Evolutionary conservation across 176 grass and related monocot species (phyloP), one percentile per base, ranked within the genome.

Genomic region (Leersia perrieri): DNA sequence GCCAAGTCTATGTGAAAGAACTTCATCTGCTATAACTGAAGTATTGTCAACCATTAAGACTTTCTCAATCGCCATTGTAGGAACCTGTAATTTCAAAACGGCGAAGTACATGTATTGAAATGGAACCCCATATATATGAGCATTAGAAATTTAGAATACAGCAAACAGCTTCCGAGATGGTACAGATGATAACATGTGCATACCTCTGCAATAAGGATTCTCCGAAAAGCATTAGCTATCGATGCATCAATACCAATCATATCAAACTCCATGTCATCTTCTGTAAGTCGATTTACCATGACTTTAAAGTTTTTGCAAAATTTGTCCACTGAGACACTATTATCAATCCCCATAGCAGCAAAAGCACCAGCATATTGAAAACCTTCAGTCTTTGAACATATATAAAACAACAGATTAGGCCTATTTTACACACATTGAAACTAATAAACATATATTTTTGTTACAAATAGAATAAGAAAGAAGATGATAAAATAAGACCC

Each of bases 221-320:
- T 88, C 22, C 92, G 72, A 60, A 98, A 93, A 74, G 95, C 90
- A 89, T 98, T 98, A 68, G 81, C 92, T 69, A 98, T 84, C 1
- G 92, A 92, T 69, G 86, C 92, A 93, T 98, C 92, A 83, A 93
- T 63, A 66, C 92, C 92, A 86, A 98, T 89, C 86, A 98, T 95
- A 90, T 98, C 92, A 79, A 98, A 98, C 75, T 98, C 95, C 41
- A 98, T 93, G 38, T 98, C 88, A 63, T 98, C 95, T 70, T 91
- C 32, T 25, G 84, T 93, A 72, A 98, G 92, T 60, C 84, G 83
- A 32, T 81, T 83, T 77, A 98, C 73, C 82, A 88, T 75, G 5
- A 93, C 26, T 81, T 95, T 93, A 18, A 98, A 98, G 65, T 82
- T 72, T 4, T 77, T 91, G 80, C 63, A 71, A 70, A 98, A 93